These are phyloP conservation scores for Thraustochytrium sp. DNA, from an alignment of 352 stramenopile species.

Conservation along the genomic window DNA sequence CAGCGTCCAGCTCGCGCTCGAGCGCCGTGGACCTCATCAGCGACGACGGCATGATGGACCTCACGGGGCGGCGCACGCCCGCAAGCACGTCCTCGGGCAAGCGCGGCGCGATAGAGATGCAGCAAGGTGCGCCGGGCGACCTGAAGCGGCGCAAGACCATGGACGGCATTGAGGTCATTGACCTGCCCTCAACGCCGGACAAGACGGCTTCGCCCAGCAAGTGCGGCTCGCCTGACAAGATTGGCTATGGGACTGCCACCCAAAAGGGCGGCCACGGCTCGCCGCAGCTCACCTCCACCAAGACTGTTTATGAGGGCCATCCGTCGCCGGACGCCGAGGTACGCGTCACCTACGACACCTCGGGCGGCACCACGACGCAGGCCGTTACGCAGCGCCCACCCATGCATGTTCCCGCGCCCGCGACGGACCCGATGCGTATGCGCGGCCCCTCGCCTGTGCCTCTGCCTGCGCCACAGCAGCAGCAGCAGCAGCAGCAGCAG, in stretches of 20 bases:
- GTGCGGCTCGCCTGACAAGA: no score
- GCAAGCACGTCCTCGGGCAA: background rate
- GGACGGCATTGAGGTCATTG: conserved; percentile 2
- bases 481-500: no score
- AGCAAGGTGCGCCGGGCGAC: background rate
- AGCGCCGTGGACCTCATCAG: background rate
- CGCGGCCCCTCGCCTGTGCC: no score
- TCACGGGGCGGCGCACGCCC: background rate
- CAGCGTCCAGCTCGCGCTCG: background rate
- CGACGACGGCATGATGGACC: background rate
- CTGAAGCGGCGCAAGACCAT: conserved; percentile 4
- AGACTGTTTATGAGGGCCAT: background rate
- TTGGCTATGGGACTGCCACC: no score
- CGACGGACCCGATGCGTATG: no score
- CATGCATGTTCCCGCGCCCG: no score
- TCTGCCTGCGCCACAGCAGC: no score
- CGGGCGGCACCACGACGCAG: background rate
- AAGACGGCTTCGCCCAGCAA: no score
- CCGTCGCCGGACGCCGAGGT: background rate
- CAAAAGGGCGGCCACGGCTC: no score
- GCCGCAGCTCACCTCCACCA: background rate
- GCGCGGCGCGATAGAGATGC: background rate
- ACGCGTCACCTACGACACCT: background rate
- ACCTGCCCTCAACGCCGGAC: no score
- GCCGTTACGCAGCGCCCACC: no score